Percentiles rank a stretch among this genome's conserved stretches.
Evolutionary conservation across 176 grass and related monocot species (phyloP).

Genomic region (Bromus sterilis): DNA sequence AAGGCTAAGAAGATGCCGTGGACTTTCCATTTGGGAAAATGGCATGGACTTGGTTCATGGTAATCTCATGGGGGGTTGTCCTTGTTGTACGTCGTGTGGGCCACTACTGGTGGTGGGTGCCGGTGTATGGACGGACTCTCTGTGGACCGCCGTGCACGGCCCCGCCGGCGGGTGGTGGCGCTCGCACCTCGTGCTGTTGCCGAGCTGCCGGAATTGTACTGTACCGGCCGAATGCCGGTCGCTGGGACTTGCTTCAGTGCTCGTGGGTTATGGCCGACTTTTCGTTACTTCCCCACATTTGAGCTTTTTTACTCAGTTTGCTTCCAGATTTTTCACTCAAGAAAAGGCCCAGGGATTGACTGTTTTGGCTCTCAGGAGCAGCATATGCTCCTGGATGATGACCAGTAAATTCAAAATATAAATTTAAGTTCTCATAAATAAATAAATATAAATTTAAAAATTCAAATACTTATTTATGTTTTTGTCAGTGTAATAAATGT

Average conservation of each 20-base stretch:
- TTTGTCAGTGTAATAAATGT: no score
- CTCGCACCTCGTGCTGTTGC: background rate
- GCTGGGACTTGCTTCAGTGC: background rate
- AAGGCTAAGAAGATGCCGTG: background rate
- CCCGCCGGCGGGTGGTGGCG: background rate
- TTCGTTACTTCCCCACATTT: background rate
- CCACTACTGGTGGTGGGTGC: background rate
- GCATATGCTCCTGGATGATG: no score
- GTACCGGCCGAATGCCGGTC: background rate
- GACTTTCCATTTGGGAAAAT: background rate
- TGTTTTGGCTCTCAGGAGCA: no score
- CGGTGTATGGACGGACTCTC: background rate
- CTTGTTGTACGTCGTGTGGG: background rate
- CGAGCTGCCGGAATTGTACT: background rate
- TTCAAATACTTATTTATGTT: no score
- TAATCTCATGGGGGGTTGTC: background rate
- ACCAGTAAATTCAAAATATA: no score
- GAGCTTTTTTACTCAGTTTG: no score
- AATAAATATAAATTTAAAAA: no score
- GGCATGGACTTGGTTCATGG: constrained; percentile 22
- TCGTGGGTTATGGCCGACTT: background rate
- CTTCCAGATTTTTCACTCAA: no score
- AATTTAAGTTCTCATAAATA: no score
- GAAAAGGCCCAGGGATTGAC: no score
- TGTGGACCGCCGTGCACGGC: background rate